These are phyloP conservation scores for Tephrocybe sp. DNA, from an alignment of 768 basidiomycete genomes.

Conservation along the genomic window DNA sequence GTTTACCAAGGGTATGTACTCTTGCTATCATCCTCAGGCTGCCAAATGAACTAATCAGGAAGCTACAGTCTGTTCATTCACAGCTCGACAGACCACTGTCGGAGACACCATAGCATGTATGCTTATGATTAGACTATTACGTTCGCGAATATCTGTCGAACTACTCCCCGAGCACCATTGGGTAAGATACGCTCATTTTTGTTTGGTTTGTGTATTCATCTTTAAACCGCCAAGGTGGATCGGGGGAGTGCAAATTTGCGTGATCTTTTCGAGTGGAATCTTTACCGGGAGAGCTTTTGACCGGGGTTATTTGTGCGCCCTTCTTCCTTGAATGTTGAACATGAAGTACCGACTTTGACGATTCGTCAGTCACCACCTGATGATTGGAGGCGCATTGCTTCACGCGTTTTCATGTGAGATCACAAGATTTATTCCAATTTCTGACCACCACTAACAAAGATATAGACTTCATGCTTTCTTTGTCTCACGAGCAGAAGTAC, in stretches of 20 bases:
- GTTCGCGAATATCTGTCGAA: slow-evolving; percentile 22
- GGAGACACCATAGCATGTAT: no score
- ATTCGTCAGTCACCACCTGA: slow-evolving; percentile 15
- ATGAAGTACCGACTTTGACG: neutral
- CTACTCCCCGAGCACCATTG: slow-evolving; percentile 19
- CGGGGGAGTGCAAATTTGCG: slow-evolving; percentile 37
- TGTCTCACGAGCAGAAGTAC: slow-evolving; percentile 30
- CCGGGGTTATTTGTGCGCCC: slow-evolving; percentile 27
- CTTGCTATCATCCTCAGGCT: neutral
- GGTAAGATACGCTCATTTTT: slow-evolving; percentile 6
- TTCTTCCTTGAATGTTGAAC: neutral
- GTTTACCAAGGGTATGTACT: slow-evolving; percentile 21
- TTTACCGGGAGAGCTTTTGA: slow-evolving; percentile 27
- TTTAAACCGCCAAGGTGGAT: neutral
- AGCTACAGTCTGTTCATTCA: no score
- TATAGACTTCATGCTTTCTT: slow-evolving; percentile 29
- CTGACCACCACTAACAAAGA: neutral
- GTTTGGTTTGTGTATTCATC: neutral
- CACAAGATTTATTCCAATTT: neutral
- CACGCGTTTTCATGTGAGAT: slow-evolving; percentile 12
- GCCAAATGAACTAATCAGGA: neutral
- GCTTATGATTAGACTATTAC: slow-evolving; percentile 14
- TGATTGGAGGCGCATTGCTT: slow-evolving; percentile 17
- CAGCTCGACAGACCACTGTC: no score
- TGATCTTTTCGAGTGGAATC: slow-evolving; percentile 23